A percentile compares a stretch with the other conserved stretches of the same genome.
phyloP scores from a whole-genome alignment of 805 yeast genomes.

The Yarrowia hollandica region DNA sequence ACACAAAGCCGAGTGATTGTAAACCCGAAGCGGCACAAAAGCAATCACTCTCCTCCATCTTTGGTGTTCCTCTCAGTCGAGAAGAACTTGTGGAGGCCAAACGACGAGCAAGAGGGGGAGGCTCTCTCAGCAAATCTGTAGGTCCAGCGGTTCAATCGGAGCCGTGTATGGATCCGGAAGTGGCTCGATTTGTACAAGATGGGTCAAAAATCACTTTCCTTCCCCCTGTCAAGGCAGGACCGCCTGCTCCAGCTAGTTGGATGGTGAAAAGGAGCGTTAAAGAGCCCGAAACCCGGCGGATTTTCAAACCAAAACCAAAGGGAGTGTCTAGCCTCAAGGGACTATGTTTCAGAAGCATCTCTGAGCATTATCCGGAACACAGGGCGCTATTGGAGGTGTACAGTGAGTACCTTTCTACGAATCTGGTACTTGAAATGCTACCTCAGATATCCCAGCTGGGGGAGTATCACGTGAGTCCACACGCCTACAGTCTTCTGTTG shows the following conservation, averaged over 20 bases:
- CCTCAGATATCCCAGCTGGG: slow-evolving; percentile 4
- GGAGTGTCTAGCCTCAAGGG: neutral
- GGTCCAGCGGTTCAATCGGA: slow-evolving; percentile 12
- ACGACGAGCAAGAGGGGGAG: slow-evolving; percentile 4
- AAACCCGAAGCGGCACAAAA: neutral
- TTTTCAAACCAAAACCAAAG: neutral
- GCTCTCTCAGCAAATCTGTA: slow-evolving; percentile 1
- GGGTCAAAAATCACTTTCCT: neutral
- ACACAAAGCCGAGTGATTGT: neutral
- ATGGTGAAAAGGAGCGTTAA: neutral
- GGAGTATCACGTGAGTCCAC: neutral
- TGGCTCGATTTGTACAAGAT: neutral
- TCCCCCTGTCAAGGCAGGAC: slow-evolving; percentile 15
- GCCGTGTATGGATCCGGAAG: slow-evolving; percentile 14
- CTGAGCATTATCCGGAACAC: neutral
- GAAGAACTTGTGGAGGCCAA: slow-evolving; percentile 4
- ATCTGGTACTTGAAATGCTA: slow-evolving; percentile 1
- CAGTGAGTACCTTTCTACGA: neutral
- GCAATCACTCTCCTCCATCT: neutral
- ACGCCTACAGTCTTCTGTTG: neutral
- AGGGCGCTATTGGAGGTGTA: neutral
- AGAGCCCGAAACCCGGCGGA: neutral
- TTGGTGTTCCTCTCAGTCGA: slow-evolving; percentile 5
- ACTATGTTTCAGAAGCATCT: neutral
- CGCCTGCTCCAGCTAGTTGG: slow-evolving; percentile 6